Percentiles rank a stretch among this genome's conserved stretches.
Evolutionary conservation across 75 land plant species (phyloP).

Genomic region (Azolla pinnata): DNA sequence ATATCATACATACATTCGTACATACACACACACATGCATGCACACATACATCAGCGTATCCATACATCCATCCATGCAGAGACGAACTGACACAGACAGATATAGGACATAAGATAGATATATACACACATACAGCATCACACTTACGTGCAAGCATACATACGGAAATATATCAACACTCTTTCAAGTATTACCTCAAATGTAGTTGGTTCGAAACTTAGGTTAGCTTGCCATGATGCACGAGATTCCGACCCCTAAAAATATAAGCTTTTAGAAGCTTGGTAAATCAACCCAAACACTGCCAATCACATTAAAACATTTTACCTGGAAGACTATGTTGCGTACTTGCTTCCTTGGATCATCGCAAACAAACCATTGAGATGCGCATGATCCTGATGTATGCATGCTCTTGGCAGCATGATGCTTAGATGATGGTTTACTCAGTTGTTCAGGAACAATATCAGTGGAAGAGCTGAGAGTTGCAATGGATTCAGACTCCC

Average conservation of each 20-base stretch:
- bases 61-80: no score
- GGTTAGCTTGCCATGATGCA: conserved; percentile 93
- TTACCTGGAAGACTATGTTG: conserved; percentile 67
- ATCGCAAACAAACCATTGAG: conserved; percentile 89
- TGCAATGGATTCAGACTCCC: background rate
- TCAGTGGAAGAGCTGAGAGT: conserved; percentile 56
- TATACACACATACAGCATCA: no score
- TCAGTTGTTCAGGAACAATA: conserved; percentile 69
- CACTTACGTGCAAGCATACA: no score
- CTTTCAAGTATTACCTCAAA: conserved; percentile 74
- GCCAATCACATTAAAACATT: background rate
- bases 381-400: conserved; percentile 48
- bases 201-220: conserved; percentile 66
- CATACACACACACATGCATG: no score
- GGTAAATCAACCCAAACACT: background rate
- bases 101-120: no score
- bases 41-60: no score
- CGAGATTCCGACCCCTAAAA: conserved; percentile 73
- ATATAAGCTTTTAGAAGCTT: background rate
- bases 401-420: conserved; percentile 58
- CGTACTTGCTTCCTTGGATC: conserved; percentile 49
- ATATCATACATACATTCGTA: no score
- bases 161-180: no score
- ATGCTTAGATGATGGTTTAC: no score
- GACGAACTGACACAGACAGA: no score